Base-by-base conservation (phyloP, 495 filamentous ascomycete species). In the Talaromyces borbonicus region DNA sequence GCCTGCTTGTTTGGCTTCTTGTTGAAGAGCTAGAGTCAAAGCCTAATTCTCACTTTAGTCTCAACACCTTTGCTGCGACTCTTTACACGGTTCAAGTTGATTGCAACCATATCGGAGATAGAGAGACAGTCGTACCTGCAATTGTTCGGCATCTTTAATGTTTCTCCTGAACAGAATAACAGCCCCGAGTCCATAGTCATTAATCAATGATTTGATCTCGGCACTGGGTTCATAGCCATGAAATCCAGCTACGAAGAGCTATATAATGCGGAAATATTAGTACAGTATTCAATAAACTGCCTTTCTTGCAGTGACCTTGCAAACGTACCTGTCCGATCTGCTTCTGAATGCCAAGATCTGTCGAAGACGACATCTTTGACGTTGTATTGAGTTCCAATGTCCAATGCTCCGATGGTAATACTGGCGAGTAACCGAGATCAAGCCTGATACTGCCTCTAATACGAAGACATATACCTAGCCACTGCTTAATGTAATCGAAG, bases 241-340 rank as follows among this genome's bases (percentile, higher is more conserved):
- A 30, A 74, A 72, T 9, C 71, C 71, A 35, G 72, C 69, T 22
- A 65, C 69, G 51, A 74, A 74, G 24, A 74, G 61, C 71, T 74
- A 37, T 6, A 41, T 42, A n/a, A n/a, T n/a, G n/a, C n/a, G n/a
- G n/a, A n/a, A n/a, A n/a, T n/a, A n/a, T n/a, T n/a, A n/a, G n/a
- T n/a, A n/a, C n/a, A n/a, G n/a, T n/a, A n/a, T n/a, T n/a, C n/a
- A n/a, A n/a, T n/a, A n/a, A n/a, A n/a, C n/a, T n/a, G n/a, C n/a
- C n/a, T n/a, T n/a, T n/a, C 35, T 19, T 36, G 36, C 30, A 26
- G 19, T 48, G 31, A 43, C 30, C 30, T 29, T 35, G 22, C 18
- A 3, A 46, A 43, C 53, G 23, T 50, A 65, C 61, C 59, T 65
- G 61, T 46, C 61, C 61, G 15, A 62, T 52, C 43, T 65, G 56